A percentile compares a stretch with the other conserved stretches of the same genome.
phyloP scores from a whole-genome alignment of 768 basidiomycete species.

The Leucocoprinus birnbaumii region DNA sequence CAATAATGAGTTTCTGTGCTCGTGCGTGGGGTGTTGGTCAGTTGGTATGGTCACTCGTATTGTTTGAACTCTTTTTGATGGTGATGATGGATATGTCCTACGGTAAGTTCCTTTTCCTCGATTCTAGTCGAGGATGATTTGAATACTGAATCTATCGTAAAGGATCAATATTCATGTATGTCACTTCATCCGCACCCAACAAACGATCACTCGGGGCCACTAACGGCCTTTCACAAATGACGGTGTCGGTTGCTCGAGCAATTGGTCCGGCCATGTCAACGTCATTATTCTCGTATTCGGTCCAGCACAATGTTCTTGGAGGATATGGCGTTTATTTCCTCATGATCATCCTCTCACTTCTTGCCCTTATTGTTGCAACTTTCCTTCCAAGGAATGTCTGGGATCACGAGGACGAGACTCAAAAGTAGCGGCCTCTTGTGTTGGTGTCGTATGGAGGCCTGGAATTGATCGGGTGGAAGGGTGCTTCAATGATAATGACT shows the following conservation, averaged over 20 bases:
- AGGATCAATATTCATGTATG: slow-evolving; percentile 50
- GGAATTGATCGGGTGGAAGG: too few relatives aligned
- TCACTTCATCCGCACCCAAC: slow-evolving; percentile 48
- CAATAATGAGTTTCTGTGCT: slow-evolving; percentile 42
- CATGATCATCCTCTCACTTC: slow-evolving; percentile 27
- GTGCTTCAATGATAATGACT: too few relatives aligned
- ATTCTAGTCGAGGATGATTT: not conserved
- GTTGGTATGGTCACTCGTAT: slow-evolving; percentile 35
- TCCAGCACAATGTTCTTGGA: slow-evolving; percentile 41
- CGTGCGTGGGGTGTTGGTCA: slow-evolving; percentile 30
- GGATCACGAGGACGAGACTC: too few relatives aligned
- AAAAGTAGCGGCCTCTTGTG: too few relatives aligned
- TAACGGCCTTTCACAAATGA: slow-evolving; percentile 47
- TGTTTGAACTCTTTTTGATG: slow-evolving; percentile 25
- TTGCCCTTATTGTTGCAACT: slow-evolving; percentile 28
- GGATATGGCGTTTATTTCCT: slow-evolving; percentile 45
- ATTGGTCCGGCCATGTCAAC: slow-evolving; percentile 47
- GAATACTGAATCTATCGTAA: not conserved
- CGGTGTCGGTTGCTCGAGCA: slow-evolving; percentile 41
- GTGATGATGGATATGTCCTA: slow-evolving; percentile 41
- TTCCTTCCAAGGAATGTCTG: slow-evolving; percentile 36
- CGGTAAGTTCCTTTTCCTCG: slow-evolving; percentile 35
- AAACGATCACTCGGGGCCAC: slow-evolving; percentile 47
- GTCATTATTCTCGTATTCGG: slow-evolving; percentile 50
- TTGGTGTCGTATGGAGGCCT: too few relatives aligned